phyloP scores from a whole-genome alignment of 352 stramenopile genomes.

The Pythium utonaiense region DNA sequence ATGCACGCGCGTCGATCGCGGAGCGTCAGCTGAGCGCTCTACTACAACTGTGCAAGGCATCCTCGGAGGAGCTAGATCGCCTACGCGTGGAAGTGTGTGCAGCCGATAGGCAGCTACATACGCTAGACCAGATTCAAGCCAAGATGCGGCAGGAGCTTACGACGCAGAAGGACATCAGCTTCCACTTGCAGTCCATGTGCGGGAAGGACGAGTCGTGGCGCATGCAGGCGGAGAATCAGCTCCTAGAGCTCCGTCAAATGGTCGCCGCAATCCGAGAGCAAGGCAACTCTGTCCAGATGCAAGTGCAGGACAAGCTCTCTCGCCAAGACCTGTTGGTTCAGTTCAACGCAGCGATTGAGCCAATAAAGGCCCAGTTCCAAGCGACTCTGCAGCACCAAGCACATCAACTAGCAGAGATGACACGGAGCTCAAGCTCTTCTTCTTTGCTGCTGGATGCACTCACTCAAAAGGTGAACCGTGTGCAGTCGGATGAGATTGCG shows the following conservation, averaged over 20 bases:
- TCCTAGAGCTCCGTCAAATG: conserved; percentile 73
- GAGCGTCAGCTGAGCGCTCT: conserved; percentile 76
- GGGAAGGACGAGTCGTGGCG: conserved; percentile 86
- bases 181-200: conserved; percentile 75
- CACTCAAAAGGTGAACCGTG: conserved; percentile 61
- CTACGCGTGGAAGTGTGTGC: conserved; percentile 67
- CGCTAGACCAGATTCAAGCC: conserved; percentile 67
- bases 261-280: conserved; percentile 69
- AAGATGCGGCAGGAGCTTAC: conserved; percentile 78
- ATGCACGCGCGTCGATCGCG: conserved; percentile 66
- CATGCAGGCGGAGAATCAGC: conserved; percentile 79
- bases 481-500: conserved; percentile 44
- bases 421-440: conserved; percentile 52
- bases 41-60: conserved; percentile 66
- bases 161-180: conserved; percentile 79
- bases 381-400: conserved; percentile 70
- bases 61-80: conserved; percentile 69
- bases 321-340: conserved; percentile 69
- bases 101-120: conserved; percentile 70
- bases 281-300: conserved; percentile 51
- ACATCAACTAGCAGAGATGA: conserved; percentile 68
- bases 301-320: conserved; percentile 74
- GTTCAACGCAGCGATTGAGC: conserved; percentile 78
- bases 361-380: conserved; percentile 75
- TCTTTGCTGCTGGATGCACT: conserved; percentile 55